Conservation (phyloP, 192 early-diverging fungal species). For the Lunasporangiospora selenospora region DNA sequence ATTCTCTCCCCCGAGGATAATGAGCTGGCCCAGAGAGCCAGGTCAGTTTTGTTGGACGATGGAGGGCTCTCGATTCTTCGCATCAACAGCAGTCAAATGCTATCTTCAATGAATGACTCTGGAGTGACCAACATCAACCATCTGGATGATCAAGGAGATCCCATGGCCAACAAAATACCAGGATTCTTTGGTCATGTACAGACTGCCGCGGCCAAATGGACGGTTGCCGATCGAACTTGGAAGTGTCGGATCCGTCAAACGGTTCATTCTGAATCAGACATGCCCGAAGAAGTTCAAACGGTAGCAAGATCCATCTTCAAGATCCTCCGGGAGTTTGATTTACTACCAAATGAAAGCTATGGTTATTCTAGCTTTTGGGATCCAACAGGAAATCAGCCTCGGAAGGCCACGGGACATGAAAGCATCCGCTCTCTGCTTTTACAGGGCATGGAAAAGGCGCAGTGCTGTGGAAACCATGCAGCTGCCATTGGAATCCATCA, state of each 20-base stretch:
- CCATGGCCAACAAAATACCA: not conserved
- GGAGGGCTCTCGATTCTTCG: conserved; percentile 28
- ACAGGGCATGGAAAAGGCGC: conserved; percentile 40
- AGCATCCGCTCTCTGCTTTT: conserved; percentile 15
- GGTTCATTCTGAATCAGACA: conserved; percentile 31
- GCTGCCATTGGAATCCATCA: conserved; percentile 49
- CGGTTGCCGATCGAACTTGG: conserved; percentile 31
- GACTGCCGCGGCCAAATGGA: not conserved
- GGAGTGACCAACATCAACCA: conserved; percentile 6
- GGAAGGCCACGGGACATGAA: conserved; percentile 2
- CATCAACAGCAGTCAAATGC: conserved; percentile 32
- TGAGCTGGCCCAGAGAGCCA: not conserved
- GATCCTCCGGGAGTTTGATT: conserved; percentile 47
- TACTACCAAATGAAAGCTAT: not conserved
- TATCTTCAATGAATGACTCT: conserved; percentile 23
- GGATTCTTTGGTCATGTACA: not conserved
- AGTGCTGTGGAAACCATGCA: conserved; percentile 38
- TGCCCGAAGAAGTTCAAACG: conserved; percentile 43
- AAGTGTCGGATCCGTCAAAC: conserved; percentile 30
- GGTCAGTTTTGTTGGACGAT: conserved; percentile 4
- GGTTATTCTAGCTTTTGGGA: not conserved
- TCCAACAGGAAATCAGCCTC: not conserved
- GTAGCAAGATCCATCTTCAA: conserved; percentile 45
- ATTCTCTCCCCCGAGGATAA: conserved; percentile 32
- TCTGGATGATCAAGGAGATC: not conserved